These are phyloP conservation scores for Phytopythium boreale DNA, from an alignment of 352 stramenopile species.

Conservation along the genomic window DNA sequence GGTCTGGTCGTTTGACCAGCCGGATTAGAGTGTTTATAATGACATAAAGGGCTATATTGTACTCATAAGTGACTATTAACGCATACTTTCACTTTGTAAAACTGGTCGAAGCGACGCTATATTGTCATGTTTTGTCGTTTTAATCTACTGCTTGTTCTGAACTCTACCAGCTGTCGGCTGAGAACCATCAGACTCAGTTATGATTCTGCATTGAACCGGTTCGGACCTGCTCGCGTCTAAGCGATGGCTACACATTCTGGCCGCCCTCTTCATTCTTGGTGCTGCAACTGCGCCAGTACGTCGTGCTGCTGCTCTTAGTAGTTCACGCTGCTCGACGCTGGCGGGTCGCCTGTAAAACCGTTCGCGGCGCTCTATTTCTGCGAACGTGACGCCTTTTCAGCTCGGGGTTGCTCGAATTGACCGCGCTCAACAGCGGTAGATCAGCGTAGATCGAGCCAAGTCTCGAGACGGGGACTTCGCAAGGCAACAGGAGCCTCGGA, in stretches of 20 bases:
- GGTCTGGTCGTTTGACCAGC: constrained; percentile 2
- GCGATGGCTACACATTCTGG: background rate
- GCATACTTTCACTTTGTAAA: background rate
- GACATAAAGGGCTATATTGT: background rate
- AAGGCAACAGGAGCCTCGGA: background rate
- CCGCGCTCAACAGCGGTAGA: background rate
- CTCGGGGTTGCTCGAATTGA: too few relatives aligned
- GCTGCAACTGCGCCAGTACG: background rate
- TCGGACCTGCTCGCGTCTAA: background rate
- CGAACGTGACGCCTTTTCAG: background rate
- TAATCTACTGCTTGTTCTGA: background rate
- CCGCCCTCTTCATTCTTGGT: background rate
- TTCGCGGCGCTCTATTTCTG: background rate
- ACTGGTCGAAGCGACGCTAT: too few relatives aligned
- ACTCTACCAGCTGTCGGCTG: background rate
- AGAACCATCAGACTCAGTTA: background rate
- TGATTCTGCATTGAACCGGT: too few relatives aligned
- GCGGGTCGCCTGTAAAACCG: background rate
- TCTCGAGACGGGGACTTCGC: background rate
- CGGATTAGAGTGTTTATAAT: background rate
- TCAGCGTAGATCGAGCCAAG: too few relatives aligned
- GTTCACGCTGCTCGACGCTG: background rate
- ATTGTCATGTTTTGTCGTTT: background rate
- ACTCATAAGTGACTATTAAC: background rate
- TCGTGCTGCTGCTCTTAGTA: too few relatives aligned